Conservation (phyloP, 2,329 filamentous ascomycete genomes). For the Diaporthe citriasiana region DNA sequence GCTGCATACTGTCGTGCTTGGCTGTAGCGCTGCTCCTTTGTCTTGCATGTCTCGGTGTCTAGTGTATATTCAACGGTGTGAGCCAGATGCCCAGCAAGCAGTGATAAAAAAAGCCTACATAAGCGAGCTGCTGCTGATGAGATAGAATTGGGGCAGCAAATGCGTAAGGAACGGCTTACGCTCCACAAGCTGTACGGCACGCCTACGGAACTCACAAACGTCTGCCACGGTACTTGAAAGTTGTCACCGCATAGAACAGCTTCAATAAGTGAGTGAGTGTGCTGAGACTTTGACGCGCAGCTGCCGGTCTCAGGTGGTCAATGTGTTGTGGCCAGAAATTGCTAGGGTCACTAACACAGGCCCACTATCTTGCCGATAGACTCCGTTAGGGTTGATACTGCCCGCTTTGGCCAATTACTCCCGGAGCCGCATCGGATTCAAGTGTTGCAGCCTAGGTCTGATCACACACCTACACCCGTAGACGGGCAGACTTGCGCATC, state of each 20-base stretch:
- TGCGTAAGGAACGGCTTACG: neutral
- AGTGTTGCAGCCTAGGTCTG: conserved; percentile 10
- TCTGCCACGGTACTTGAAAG: neutral
- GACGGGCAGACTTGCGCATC: neutral
- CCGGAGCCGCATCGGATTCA: neutral
- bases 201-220: neutral
- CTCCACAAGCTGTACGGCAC: neutral
- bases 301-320: neutral
- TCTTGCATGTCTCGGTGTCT: neutral
- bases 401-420: neutral
- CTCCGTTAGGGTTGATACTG: neutral
- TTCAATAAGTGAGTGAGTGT: neutral
- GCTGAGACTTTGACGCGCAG: neutral
- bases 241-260: neutral
- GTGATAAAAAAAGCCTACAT: neutral
- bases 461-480: neutral
- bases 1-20: neutral
- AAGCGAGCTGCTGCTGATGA: neutral
- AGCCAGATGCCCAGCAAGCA: neutral
- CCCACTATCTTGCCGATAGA: neutral
- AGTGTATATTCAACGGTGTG: neutral
- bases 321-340: neutral
- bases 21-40: neutral
- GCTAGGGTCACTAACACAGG: neutral
- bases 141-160: neutral